Base-by-base conservation (phyloP, 192 early-diverging fungal species). In the Linnemannia elongata region DNA sequence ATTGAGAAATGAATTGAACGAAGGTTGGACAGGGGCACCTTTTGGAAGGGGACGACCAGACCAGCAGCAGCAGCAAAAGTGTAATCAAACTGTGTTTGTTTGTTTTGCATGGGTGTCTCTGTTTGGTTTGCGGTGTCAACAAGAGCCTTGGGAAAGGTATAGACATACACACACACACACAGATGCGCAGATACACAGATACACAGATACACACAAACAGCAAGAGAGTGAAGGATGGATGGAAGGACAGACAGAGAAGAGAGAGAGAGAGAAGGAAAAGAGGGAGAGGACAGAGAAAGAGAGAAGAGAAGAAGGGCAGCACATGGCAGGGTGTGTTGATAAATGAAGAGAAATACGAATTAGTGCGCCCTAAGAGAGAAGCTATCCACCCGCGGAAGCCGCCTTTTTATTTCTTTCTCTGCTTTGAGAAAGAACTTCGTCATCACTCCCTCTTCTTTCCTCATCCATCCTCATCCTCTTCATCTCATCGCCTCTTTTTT, bases 1-100 rank as follows among this genome's bases (percentile, higher is more conserved):
- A 30, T 10, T 17, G 60, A 66, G 60, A 66, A 66, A 66, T 66
- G 60, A 66, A 66, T 66, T 30, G 60, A 66, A 30, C 60, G 60
- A 66, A 66, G 60, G 60, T 66, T 66, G 60, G 60, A 66, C 60
- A 66, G 60, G 60, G 60, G 60, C 60, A 66, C 60, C 54, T 33
- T 57, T 57, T 33, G 3, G 30, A 13, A 8, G 12, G 27, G 27
- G 60, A 57, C 55, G 55, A 57, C 55, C 22, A n/a, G 55, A 27
- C 55, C 55, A 57, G 24, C 20, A 27, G 55, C 20, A 27, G 55
- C 22, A 57, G 24, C 4, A n/a, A n/a, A 27, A 66, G 60, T n/a
- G 60, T 33, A 27, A 66, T 66, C 60, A 66, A 66, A 66, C 60
- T 66, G 13, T 66, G 60, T 66, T 66, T 66, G 27, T 66, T 66